phyloP scores from a whole-genome alignment of 2,329 filamentous ascomycete species.

The Cladophialophora carrionii region DNA sequence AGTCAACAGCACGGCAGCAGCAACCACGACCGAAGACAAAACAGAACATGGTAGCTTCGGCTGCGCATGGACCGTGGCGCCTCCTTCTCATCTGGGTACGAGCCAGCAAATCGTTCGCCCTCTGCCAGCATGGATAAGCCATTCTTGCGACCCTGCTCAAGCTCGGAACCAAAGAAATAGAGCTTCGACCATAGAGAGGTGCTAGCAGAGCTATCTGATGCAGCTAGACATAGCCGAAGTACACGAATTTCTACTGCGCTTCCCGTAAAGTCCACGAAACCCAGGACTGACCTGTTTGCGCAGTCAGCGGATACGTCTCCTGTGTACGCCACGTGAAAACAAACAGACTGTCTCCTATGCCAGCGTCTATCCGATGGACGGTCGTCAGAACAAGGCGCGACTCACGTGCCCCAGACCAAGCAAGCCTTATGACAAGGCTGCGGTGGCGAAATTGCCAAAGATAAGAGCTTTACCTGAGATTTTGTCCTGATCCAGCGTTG shows the following conservation, averaged over 20 bases:
- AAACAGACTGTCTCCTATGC: neutral
- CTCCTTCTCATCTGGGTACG: constrained; percentile 5
- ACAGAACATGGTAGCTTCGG: neutral
- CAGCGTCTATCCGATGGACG: neutral
- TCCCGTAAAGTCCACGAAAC: constrained; percentile 20
- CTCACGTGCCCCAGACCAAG: constrained; percentile 9
- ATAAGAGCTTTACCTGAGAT: constrained; percentile 66
- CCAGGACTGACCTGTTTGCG: constrained; percentile 18
- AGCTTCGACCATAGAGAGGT: neutral
- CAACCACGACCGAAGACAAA: neutral
- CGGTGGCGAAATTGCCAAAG: constrained; percentile 43
- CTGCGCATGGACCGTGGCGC: constrained; percentile 1
- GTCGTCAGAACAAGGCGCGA: constrained; percentile 8
- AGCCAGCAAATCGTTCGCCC: constrained; percentile 6
- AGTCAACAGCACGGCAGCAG: neutral
- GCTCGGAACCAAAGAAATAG: neutral
- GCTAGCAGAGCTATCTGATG: neutral
- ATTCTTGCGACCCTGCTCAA: neutral
- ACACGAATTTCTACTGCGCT: constrained; percentile 3
- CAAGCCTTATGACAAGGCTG: constrained; percentile 35
- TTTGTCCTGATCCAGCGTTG: constrained; percentile 62
- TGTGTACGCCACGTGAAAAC: neutral
- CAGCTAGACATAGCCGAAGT: neutral
- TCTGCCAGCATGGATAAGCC: constrained; percentile 1
- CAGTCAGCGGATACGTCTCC: constrained; percentile 11